phyloP scores from a whole-genome alignment of 208 protist genomes.

The Strigomonas galati region DNA sequence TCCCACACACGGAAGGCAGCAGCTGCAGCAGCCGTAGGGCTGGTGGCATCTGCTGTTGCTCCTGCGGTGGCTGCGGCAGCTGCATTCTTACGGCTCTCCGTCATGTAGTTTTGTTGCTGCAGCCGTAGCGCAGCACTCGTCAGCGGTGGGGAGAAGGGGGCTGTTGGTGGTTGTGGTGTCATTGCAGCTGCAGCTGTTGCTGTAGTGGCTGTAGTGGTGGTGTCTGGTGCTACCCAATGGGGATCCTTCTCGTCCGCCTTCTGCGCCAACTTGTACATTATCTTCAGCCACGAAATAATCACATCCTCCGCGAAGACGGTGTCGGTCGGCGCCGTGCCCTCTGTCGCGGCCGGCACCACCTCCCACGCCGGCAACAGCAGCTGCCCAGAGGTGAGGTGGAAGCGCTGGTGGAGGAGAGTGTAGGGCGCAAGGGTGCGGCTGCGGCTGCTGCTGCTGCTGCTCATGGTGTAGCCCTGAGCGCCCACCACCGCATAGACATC shows the following conservation, averaged over 20 bases:
- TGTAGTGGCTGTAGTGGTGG: neutral
- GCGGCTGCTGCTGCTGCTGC: neutral
- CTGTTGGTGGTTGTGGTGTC: neutral
- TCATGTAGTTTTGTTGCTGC: neutral
- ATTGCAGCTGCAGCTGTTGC: neutral
- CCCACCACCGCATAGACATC: constrained; percentile 5
- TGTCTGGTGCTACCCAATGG: constrained; percentile 14
- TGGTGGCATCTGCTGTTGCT: neutral
- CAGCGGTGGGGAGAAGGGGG: too few species aligned
- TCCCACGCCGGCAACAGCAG: constrained; percentile 12
- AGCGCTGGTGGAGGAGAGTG: constrained; percentile 1
- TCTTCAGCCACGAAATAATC: constrained; percentile 26
- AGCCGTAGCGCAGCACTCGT: too few species aligned
- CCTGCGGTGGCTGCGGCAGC: neutral
- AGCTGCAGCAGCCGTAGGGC: neutral
- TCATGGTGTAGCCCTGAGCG: neutral
- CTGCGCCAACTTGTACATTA: constrained; percentile 16
- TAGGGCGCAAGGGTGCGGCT: neutral
- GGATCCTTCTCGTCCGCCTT: constrained; percentile 5
- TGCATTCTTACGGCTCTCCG: neutral
- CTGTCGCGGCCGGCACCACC: constrained; percentile 9
- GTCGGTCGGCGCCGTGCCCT: neutral
- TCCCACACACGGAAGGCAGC: constrained; percentile 19
- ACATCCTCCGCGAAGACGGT: constrained; percentile 12
- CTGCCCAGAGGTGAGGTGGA: constrained; percentile 8